Conservation (phyloP, 2,329 filamentous ascomycete species). For the Cytospora paraplurivora region DNA sequence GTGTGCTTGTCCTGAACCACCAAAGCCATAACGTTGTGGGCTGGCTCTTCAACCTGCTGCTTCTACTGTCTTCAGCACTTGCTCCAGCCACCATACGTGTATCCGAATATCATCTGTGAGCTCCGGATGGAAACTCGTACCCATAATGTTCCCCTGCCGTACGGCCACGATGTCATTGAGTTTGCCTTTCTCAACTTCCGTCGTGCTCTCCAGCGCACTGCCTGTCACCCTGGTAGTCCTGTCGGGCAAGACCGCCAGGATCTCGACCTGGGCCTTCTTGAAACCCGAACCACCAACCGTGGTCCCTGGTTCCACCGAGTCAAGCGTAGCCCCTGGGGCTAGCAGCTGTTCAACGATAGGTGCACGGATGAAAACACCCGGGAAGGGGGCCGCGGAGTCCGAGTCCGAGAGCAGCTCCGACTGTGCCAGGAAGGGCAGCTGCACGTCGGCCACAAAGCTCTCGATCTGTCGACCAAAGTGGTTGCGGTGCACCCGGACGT, state of each 20-base stretch:
- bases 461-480: conserved; percentile 94
- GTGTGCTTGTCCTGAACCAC: too few relatives aligned
- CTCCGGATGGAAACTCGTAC: conserved; percentile 95
- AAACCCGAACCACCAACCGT: conserved; percentile 33
- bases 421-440: conserved; percentile 67
- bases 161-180: conserved; percentile 84
- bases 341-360: conserved; percentile 88
- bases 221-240: conserved; percentile 39
- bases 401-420: conserved; percentile 32
- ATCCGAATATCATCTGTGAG: conserved; percentile 85
- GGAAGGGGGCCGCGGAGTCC: conserved; percentile 56
- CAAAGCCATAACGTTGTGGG: neutral
- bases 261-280: conserved; percentile 43
- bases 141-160: conserved; percentile 86
- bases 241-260: conserved; percentile 54
- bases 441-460: conserved; percentile 78
- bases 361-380: conserved; percentile 89
- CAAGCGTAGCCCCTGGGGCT: conserved; percentile 26
- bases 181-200: conserved; percentile 39
- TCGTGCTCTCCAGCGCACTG: conserved; percentile 39
- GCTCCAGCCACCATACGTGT: conserved; percentile 88
- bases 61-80: conserved; percentile 54
- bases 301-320: conserved; percentile 43
- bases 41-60: neutral
- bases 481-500: conserved; percentile 89